phyloP scores from a whole-genome alignment of 768 basidiomycete genomes.

The Cubamyces sp. region DNA sequence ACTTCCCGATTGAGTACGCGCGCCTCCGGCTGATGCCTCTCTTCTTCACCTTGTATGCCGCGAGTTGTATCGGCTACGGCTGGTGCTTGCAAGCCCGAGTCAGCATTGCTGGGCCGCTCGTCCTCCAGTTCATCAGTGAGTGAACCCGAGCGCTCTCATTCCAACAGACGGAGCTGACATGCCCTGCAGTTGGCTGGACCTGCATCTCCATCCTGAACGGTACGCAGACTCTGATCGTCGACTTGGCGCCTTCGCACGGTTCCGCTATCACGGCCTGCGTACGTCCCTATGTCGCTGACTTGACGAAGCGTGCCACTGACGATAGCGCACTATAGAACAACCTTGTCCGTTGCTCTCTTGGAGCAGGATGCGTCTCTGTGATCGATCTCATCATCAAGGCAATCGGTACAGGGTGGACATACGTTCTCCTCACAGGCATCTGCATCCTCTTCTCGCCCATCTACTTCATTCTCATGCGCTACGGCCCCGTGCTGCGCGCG shows the following conservation, averaged over 20 bases:
- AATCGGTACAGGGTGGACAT: slow-evolving; percentile 71
- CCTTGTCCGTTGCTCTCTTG: slow-evolving; percentile 66
- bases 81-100: slow-evolving; percentile 59
- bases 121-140: slow-evolving; percentile 48
- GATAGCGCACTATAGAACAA: slow-evolving; percentile 56
- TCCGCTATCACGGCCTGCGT: slow-evolving; percentile 77
- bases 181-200: slow-evolving; percentile 51
- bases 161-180: slow-evolving; percentile 5
- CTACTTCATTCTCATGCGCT: slow-evolving; percentile 50
- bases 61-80: slow-evolving; percentile 56
- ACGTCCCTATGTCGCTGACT: slow-evolving; percentile 32
- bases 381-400: slow-evolving; percentile 62
- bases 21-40: slow-evolving; percentile 53
- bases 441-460: slow-evolving; percentile 51
- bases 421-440: slow-evolving; percentile 58
- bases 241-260: slow-evolving; percentile 62
- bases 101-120: slow-evolving; percentile 55
- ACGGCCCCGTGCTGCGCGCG: slow-evolving; percentile 58
- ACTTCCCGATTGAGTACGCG: slow-evolving; percentile 66
- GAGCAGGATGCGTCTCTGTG: slow-evolving; percentile 63
- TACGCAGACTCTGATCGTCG: slow-evolving; percentile 65
- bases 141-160: slow-evolving; percentile 14
- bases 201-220: slow-evolving; percentile 55
- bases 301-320: neutral
- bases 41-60: slow-evolving; percentile 44